Conservation (phyloP, 2,329 filamentous ascomycete genomes). For the Aspergillus pseudonomiae region DNA sequence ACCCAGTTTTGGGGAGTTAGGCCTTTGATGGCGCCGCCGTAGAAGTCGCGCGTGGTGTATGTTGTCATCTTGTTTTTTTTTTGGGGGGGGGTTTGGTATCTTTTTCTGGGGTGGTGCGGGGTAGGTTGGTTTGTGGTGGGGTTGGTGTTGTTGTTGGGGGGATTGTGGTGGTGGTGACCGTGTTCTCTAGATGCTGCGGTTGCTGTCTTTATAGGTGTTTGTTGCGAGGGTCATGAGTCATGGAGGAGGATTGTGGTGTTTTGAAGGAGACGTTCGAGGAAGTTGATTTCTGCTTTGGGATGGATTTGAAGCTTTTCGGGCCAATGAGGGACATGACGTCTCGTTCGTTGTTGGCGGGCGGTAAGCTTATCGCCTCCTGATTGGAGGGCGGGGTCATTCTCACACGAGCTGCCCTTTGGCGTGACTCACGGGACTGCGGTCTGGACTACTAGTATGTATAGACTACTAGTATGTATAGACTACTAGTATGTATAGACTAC, state of each 20-base stretch:
- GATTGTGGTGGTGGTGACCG: not conserved
- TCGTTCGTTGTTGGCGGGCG: not conserved
- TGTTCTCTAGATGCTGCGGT: not conserved
- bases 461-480: too few species aligned
- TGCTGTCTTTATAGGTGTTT: not conserved
- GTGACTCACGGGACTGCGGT: not conserved
- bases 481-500: too few species aligned
- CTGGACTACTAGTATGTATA: not conserved
- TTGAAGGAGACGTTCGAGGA: not conserved
- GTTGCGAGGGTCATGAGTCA: not conserved
- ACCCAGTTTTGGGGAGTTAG: conserved; percentile 39
- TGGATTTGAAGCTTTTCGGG: not conserved
- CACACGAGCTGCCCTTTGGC: not conserved
- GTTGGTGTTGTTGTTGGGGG: not conserved
- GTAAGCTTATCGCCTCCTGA: not conserved
- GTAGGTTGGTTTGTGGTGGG: not conserved
- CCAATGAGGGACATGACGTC: not conserved
- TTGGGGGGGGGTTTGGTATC: not conserved
- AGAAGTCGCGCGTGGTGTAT: conserved; percentile 34
- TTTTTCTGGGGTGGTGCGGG: not conserved
- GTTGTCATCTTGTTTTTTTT: conserved; percentile 25
- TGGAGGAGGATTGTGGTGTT: not conserved
- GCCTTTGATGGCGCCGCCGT: conserved; percentile 40
- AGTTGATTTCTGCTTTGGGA: not conserved
- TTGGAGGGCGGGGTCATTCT: not conserved